A percentile compares a stretch with the other conserved stretches of the same genome.
phyloP scores from a whole-genome alignment of 2,329 filamentous ascomycete species.

The Ceratocystis lukuohia region DNA sequence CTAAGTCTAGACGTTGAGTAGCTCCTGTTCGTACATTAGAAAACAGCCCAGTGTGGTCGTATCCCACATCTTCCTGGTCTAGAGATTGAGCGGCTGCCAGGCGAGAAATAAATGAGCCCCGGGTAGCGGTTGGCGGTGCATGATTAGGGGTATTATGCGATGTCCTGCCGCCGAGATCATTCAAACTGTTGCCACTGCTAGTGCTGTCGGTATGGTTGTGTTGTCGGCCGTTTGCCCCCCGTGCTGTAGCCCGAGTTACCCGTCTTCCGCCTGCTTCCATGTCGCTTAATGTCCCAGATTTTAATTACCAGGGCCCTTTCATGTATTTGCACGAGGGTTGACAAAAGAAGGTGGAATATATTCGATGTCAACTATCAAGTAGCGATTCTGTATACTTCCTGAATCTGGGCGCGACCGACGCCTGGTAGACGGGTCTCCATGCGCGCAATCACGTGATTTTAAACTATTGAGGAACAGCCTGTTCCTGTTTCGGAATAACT shows the following conservation, averaged over 20 bases:
- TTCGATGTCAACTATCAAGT: no score
- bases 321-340: background rate
- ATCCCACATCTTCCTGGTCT: background rate
- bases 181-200: background rate
- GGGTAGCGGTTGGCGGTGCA: background rate
- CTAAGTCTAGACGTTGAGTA: background rate
- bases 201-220: background rate
- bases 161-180: background rate
- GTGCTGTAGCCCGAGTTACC: slow-evolving; percentile 12
- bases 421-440: no score
- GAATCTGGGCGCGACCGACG: no score
- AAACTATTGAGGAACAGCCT: no score
- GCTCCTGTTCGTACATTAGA: background rate
- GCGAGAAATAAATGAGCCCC: slow-evolving; percentile 9
- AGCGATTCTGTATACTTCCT: no score
- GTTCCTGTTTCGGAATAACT: no score
- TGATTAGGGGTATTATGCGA: background rate
- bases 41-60: slow-evolving; percentile 4
- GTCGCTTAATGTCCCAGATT: background rate
- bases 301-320: background rate
- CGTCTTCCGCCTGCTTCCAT: slow-evolving; percentile 7
- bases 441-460: no score
- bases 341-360: background rate
- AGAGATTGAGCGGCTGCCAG: slow-evolving; percentile 6
- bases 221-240: background rate